phyloP scores from a whole-genome alignment of 176 grass and related monocot species.

The Saccharum officinarum region DNA sequence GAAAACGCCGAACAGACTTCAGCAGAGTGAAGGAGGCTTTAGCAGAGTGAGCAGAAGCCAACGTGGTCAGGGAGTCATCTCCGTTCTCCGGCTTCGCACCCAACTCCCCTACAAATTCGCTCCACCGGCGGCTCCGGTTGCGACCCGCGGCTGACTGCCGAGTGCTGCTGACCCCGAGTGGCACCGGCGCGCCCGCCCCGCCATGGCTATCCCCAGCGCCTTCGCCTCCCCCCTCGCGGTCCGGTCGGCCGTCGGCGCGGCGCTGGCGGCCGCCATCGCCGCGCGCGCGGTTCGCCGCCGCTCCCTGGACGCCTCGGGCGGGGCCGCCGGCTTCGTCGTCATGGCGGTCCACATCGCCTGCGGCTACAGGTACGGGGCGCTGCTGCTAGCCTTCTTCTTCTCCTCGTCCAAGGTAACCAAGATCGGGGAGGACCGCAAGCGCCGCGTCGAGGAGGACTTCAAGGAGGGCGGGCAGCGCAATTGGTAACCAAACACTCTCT shows the following conservation, averaged over 20 bases:
- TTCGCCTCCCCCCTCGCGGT: slow-evolving; percentile 28
- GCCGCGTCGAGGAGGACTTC: slow-evolving; percentile 64
- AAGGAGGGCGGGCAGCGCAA: slow-evolving; percentile 93
- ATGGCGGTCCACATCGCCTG: slow-evolving; percentile 78
- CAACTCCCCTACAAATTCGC: background rate
- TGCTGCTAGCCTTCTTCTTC: slow-evolving; percentile 87
- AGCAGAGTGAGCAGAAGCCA: too few relatives aligned
- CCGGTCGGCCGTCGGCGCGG: slow-evolving; percentile 42
- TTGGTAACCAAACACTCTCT: slow-evolving; percentile 46
- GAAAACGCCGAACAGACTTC: too few relatives aligned
- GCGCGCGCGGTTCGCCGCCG: slow-evolving; percentile 52
- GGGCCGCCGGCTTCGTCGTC: slow-evolving; percentile 65
- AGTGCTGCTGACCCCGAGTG: background rate
- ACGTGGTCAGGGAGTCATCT: background rate
- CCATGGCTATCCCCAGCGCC: slow-evolving; percentile 27
- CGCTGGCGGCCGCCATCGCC: slow-evolving; percentile 53
- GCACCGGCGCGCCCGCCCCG: background rate
- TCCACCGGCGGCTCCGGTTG: background rate
- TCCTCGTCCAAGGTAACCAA: slow-evolving; percentile 77
- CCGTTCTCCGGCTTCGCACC: background rate
- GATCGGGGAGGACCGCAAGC: slow-evolving; percentile 78
- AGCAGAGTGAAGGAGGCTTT: too few relatives aligned
- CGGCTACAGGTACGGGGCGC: slow-evolving; percentile 72
- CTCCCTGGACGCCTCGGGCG: slow-evolving; percentile 71
- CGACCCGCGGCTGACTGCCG: background rate